Evolutionary conservation across 495 filamentous ascomycete species (phyloP).

Genomic region (Aspergillus sclerotiicarbonarius): DNA sequence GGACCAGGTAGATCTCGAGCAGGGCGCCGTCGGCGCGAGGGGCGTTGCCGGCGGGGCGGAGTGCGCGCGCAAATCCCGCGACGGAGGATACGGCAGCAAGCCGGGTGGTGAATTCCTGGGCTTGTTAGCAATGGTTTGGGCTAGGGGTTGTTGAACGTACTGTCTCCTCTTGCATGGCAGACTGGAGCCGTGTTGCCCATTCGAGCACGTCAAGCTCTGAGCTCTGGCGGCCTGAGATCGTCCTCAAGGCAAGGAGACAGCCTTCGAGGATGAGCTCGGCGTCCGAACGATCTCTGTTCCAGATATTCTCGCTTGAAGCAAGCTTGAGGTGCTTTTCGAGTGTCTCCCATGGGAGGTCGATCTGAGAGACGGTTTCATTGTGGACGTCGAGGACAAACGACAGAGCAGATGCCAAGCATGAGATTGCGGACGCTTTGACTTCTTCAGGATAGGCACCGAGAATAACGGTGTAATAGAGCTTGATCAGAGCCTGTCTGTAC

Average conservation of each 20-base stretch:
- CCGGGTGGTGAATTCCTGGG: conserved; percentile 65
- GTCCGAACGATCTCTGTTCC: conserved; percentile 44
- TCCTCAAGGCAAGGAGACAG: conserved; percentile 55
- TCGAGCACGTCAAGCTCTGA: conserved; percentile 23
- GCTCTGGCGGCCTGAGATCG: conserved; percentile 24
- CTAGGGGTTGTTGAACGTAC: conserved; percentile 22
- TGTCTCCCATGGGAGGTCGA: conserved; percentile 28
- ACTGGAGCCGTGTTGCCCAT: conserved; percentile 36
- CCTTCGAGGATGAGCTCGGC: conserved; percentile 50
- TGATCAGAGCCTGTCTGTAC: conserved; percentile 24
- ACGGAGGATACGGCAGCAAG: conserved; percentile 53
- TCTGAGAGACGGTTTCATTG: conserved; percentile 8
- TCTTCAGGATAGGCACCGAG: conserved; percentile 25
- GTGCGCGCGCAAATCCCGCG: conserved; percentile 28
- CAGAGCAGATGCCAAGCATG: conserved; percentile 36
- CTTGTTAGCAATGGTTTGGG: not conserved
- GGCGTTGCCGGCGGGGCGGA: conserved; percentile 26
- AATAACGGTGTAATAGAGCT: conserved; percentile 34
- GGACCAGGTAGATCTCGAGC: conserved; percentile 46
- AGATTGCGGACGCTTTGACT: conserved; percentile 32
- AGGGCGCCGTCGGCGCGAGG: conserved; percentile 30
- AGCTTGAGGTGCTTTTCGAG: conserved; percentile 25
- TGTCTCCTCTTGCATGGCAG: conserved; percentile 43
- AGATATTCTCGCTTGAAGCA: conserved; percentile 24
- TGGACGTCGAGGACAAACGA: conserved; percentile 26